These are phyloP conservation scores for Cyphellophora europaea DNA, from an alignment of 2,329 filamentous ascomycete species.

Conservation along the genomic window DNA sequence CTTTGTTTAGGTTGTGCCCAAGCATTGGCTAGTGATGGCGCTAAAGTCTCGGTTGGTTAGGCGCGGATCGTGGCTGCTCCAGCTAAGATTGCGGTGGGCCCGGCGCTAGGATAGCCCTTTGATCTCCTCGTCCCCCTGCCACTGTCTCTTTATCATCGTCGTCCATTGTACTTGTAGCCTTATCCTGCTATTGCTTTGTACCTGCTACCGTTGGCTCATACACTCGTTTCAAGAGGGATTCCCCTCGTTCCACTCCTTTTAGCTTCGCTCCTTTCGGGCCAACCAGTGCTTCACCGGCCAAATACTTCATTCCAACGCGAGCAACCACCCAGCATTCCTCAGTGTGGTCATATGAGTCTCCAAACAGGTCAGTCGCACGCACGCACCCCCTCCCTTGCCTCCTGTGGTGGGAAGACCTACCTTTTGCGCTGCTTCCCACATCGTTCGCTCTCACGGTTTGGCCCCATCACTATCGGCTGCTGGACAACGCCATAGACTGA, in stretches of 20 bases:
- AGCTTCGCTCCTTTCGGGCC: not conserved
- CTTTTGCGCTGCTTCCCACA: too few species aligned
- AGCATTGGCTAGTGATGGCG: not conserved
- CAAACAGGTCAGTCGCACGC: not conserved
- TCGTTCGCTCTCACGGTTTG: too few species aligned
- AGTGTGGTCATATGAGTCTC: not conserved
- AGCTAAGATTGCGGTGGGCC: too few species aligned
- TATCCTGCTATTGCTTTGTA: too few species aligned
- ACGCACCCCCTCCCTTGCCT: conserved; percentile 1
- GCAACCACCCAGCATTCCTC: conserved; percentile 1
- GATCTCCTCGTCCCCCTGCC: too few species aligned
- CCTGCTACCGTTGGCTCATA: too few species aligned
- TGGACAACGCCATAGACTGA: not conserved
- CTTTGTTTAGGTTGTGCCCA: not conserved
- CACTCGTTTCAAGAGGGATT: not conserved
- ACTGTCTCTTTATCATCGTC: too few species aligned
- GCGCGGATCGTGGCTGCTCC: too few species aligned
- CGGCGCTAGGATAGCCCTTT: too few species aligned
- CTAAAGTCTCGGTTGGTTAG: too few species aligned
- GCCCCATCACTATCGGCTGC: conserved; percentile 13
- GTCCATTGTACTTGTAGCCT: too few species aligned
- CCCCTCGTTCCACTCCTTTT: conserved; percentile 21
- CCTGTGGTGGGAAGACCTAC: not conserved
- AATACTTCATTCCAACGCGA: too few species aligned
- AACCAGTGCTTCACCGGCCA: not conserved